These are phyloP conservation scores for Gryganskiella cystojenkinii DNA, from an alignment of 192 early-diverging fungal genomes.

Conservation along the genomic window DNA sequence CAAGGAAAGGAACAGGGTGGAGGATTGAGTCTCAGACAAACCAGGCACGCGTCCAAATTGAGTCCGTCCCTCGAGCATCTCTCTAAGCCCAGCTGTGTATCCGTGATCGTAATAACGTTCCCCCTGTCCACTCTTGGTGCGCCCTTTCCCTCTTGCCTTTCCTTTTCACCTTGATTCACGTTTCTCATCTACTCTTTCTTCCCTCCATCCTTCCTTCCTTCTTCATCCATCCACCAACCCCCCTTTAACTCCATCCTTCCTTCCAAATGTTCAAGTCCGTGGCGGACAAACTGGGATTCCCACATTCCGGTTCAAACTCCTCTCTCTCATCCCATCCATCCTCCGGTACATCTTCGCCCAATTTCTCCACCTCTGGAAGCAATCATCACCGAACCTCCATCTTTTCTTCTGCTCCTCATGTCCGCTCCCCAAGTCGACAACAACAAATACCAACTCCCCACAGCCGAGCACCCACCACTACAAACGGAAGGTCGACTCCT, in stretches of 20 bases:
- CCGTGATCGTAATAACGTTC: too few relatives aligned
- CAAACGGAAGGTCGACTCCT: constrained; percentile 8
- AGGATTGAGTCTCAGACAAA: too few relatives aligned
- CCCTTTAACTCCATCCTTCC: not conserved
- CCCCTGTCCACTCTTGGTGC: too few relatives aligned
- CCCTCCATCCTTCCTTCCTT: not conserved
- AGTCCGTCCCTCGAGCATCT: too few relatives aligned
- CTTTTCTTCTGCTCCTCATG: constrained; percentile 15
- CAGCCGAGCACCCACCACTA: not conserved
- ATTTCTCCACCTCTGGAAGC: not conserved
- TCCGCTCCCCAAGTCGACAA: constrained; percentile 30
- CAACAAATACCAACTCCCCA: constrained; percentile 8
- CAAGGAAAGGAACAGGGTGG: too few relatives aligned
- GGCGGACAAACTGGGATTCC: constrained; percentile 39
- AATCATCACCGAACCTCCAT: constrained; percentile 7
- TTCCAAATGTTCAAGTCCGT: constrained; percentile 48
- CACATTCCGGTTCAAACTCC: constrained; percentile 28
- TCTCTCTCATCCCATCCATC: constrained; percentile 23
- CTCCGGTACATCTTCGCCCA: constrained; percentile 12
- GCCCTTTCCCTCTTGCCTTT: too few relatives aligned
- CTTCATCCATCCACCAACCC: not conserved
- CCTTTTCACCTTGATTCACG: too few relatives aligned
- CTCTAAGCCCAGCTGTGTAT: too few relatives aligned
- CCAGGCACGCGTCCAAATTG: too few relatives aligned
- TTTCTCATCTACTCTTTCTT: not conserved